Evolutionary conservation across 495 filamentous ascomycete species (phyloP).

Genomic region (Xylona heveae): DNA sequence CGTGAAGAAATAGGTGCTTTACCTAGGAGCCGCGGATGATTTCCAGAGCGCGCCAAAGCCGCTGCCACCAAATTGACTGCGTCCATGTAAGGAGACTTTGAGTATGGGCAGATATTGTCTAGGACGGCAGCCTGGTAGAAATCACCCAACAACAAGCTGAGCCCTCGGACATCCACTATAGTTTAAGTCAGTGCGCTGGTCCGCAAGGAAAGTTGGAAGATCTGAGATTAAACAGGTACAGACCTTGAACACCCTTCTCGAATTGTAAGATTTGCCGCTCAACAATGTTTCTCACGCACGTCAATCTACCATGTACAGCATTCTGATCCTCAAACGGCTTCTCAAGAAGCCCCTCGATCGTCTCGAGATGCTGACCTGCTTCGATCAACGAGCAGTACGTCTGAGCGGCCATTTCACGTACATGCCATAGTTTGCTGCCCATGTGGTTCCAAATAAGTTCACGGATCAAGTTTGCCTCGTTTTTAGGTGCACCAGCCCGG

Average conservation of each 20-base stretch:
- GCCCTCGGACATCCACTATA: not conserved
- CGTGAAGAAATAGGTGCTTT: too few species aligned
- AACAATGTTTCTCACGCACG: slow-evolving; percentile 28
- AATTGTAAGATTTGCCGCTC: slow-evolving; percentile 3
- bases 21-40: too few species aligned
- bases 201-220: slow-evolving; percentile 10
- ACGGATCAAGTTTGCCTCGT: slow-evolving; percentile 19
- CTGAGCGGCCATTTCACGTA: slow-evolving; percentile 75
- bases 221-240: slow-evolving; percentile 3
- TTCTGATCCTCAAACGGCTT: slow-evolving; percentile 27
- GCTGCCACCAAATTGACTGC: slow-evolving; percentile 4
- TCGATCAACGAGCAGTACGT: slow-evolving; percentile 48
- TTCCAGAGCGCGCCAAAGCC: too few species aligned
- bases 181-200: too few species aligned
- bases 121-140: not conserved
- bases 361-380: slow-evolving; percentile 24
- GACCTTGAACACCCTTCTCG: not conserved
- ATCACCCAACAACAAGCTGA: not conserved
- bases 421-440: slow-evolving; percentile 62
- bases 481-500: slow-evolving; percentile 32
- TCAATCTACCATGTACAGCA: slow-evolving; percentile 36
- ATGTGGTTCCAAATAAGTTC: slow-evolving; percentile 31
- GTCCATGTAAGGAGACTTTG: slow-evolving; percentile 5
- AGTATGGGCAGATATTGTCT: not conserved
- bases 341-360: slow-evolving; percentile 26